Conservation (phyloP, 2,329 filamentous ascomycete genomes). For the Xylariaceae sp. region DNA sequence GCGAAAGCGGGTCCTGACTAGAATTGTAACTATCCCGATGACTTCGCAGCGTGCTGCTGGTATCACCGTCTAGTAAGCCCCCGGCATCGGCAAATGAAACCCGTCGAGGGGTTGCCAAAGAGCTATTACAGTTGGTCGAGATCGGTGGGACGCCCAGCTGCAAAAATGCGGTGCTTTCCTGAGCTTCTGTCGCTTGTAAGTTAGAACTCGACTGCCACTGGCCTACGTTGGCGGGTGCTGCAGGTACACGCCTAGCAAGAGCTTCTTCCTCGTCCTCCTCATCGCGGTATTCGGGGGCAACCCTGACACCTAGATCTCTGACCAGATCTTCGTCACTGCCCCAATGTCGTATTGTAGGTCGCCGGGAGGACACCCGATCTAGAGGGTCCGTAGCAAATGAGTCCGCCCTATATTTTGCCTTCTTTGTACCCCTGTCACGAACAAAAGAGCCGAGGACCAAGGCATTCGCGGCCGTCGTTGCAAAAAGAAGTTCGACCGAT, state of each 20-base stretch:
- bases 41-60: constrained; percentile 25
- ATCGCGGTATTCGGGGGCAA: constrained; percentile 49
- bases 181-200: constrained; percentile 34
- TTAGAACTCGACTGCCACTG: constrained; percentile 47
- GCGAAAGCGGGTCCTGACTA: constrained; percentile 36
- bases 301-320: constrained; percentile 69
- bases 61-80: constrained; percentile 61
- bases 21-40: constrained; percentile 42
- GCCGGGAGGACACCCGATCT: constrained; percentile 43
- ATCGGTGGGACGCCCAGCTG: constrained; percentile 32
- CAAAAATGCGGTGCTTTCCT: constrained; percentile 44
- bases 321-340: constrained; percentile 92
- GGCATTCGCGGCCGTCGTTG: constrained; percentile 80
- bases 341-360: constrained; percentile 61
- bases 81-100: constrained; percentile 86
- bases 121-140: constrained; percentile 35
- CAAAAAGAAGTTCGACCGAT: constrained; percentile 85
- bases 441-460: constrained; percentile 91
- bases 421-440: constrained; percentile 85
- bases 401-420: constrained; percentile 70
- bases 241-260: constrained; percentile 29
- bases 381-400: constrained; percentile 61
- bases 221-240: constrained; percentile 39
- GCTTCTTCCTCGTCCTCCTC: constrained; percentile 20
- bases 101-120: constrained; percentile 46